phyloP scores from a whole-genome alignment of 345 rosid genomes.

The Sonneratia caseolaris region DNA sequence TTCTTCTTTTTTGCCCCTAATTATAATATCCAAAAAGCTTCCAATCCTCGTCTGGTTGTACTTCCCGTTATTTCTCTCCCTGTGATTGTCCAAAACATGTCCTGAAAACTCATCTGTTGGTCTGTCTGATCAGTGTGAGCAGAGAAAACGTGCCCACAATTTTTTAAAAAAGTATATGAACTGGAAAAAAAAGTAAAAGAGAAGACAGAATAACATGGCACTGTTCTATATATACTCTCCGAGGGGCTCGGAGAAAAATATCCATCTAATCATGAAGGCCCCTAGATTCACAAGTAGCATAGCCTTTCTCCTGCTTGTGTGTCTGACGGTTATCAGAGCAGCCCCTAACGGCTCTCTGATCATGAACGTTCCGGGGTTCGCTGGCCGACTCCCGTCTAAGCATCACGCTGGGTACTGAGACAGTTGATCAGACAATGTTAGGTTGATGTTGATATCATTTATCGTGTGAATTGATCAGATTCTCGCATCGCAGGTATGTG shows the following conservation, averaged over 20 bases:
- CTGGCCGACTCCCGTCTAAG: not conserved
- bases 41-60: too few species aligned
- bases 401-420: too few species aligned
- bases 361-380: not conserved
- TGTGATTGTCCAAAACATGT: too few species aligned
- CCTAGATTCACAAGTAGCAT: not conserved
- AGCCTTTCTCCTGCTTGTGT: not conserved
- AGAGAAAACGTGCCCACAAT: not conserved
- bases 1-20: not conserved
- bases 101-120: too few species aligned
- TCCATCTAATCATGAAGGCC: not conserved
- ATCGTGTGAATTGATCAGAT: not conserved
- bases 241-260: not conserved
- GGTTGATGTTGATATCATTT: too few species aligned
- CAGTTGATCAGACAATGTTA: not conserved
- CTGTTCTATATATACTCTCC: not conserved
- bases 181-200: not conserved
- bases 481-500: constrained; percentile 20
- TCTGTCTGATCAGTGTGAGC: too few species aligned
- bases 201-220: not conserved
- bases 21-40: too few species aligned
- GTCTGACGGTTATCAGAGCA: not conserved
- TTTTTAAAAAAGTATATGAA: not conserved
- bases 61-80: too few species aligned
- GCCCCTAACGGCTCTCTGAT: not conserved